These are phyloP conservation scores for Ascosphaera aggregata DNA, from an alignment of 2,329 filamentous ascomycete species.

Conservation along the genomic window DNA sequence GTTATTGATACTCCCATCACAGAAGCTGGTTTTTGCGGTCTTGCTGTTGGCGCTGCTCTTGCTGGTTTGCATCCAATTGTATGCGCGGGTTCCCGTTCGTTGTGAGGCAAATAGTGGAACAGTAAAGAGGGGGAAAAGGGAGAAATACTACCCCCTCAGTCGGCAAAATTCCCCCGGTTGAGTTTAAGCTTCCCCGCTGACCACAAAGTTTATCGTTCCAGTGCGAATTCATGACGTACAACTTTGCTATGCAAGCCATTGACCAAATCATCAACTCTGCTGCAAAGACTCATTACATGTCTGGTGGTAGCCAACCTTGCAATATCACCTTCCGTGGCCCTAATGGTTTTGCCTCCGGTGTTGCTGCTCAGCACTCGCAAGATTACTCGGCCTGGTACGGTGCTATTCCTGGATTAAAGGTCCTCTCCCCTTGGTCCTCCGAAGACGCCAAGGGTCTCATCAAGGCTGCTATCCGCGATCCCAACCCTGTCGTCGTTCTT, in stretches of 20 bases:
- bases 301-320: slow-evolving; percentile 95
- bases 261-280: slow-evolving; percentile 98
- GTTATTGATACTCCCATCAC: slow-evolving; percentile 98
- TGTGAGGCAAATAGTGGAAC: too few relatives aligned
- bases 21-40: slow-evolving; percentile 82
- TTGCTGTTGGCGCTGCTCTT: slow-evolving; percentile 84
- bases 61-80: slow-evolving; percentile 86
- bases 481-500: slow-evolving; percentile 82
- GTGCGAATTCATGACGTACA: slow-evolving; percentile 99
- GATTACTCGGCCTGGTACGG: slow-evolving; percentile 99
- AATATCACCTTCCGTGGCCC: slow-evolving; percentile 99
- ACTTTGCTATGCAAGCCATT: slow-evolving; percentile 99
- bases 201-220: slow-evolving; percentile 20
- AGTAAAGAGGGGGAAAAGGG: too few relatives aligned
- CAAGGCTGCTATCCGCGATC: slow-evolving; percentile 94
- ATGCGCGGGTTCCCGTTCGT: too few relatives aligned
- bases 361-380: slow-evolving; percentile 94
- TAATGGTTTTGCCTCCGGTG: slow-evolving; percentile 92
- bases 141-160: too few relatives aligned
- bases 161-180: too few relatives aligned
- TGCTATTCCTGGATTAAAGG: slow-evolving; percentile 91
- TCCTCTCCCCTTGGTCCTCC: slow-evolving; percentile 84
- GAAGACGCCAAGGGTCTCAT: slow-evolving; percentile 97
- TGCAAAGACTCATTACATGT: slow-evolving; percentile 99
- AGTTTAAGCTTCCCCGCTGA: slow-evolving; percentile 4